Evolutionary conservation across 331 rosid species (phyloP).

Genomic region (Malus hybrid): DNA sequence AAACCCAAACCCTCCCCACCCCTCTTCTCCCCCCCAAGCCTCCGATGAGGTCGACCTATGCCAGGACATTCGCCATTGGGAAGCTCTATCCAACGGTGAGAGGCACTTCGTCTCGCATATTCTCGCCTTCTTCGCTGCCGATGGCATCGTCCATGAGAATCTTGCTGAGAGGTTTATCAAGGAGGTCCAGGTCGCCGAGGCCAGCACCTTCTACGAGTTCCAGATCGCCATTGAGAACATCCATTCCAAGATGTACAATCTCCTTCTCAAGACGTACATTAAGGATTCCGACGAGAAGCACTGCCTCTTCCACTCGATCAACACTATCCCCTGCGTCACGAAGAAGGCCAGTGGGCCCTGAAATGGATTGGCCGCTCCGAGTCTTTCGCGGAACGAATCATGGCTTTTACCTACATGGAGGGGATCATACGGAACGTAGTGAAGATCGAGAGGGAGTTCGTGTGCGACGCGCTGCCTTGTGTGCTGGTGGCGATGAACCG

Average conservation of each 20-base stretch:
- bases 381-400: conserved; percentile 47
- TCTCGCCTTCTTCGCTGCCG: conserved; percentile 65
- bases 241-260: conserved; percentile 67
- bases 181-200: conserved; percentile 48
- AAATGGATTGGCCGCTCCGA: conserved; percentile 68
- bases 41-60: conserved; percentile 62
- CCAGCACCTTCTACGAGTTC: conserved; percentile 57
- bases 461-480: conserved; percentile 65
- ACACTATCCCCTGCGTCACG: conserved; percentile 61
- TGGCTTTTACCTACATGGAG: conserved; percentile 70
- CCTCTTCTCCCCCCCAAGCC: neutral
- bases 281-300: conserved; percentile 43
- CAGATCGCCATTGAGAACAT: conserved; percentile 61
- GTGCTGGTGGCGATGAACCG: conserved; percentile 70
- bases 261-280: conserved; percentile 46
- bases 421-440: conserved; percentile 62
- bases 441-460: conserved; percentile 60
- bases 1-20: no score
- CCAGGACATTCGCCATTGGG: conserved; percentile 42
- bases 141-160: conserved; percentile 56
- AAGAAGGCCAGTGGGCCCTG: conserved; percentile 70
- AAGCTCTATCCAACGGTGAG: conserved; percentile 33
- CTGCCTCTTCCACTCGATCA: conserved; percentile 43
- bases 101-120: conserved; percentile 52
- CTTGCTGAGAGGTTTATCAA: conserved; percentile 56